Conservation (phyloP, 768 basidiomycete genomes). For the Termitomyces sp. region DNA sequence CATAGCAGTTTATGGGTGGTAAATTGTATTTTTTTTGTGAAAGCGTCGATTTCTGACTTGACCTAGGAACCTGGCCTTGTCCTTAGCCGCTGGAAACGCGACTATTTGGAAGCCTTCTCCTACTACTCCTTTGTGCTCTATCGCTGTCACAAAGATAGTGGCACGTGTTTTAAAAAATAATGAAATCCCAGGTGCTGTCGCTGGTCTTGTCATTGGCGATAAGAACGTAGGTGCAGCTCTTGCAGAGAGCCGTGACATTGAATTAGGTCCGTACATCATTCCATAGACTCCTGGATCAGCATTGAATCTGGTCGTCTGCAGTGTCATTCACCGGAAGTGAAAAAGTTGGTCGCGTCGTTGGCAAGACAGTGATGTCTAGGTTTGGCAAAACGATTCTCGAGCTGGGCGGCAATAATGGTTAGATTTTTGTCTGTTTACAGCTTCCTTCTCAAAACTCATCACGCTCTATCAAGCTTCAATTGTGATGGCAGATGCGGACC, state of each 20-base stretch:
- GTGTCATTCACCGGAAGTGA: conserved; percentile 98
- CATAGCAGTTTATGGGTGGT: conserved; percentile 91
- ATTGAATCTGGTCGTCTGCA: conserved; percentile 26
- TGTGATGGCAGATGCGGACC: conserved; percentile 91
- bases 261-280: conserved; percentile 55
- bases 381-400: conserved; percentile 92
- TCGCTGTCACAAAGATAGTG: conserved; percentile 87
- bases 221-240: conserved; percentile 78
- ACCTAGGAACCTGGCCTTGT: conserved; percentile 83
- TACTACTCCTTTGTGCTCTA: conserved; percentile 84
- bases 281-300: conserved; percentile 4
- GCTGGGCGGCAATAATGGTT: conserved; percentile 94
- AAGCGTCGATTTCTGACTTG: neutral
- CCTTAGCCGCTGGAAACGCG: conserved; percentile 87
- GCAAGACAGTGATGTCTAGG: conserved; percentile 78
- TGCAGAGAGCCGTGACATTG: conserved; percentile 69
- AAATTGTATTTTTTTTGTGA: conserved; percentile 17
- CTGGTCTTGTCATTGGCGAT: conserved; percentile 80
- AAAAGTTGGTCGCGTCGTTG: conserved; percentile 80
- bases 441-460: conserved; percentile 15
- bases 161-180: conserved; percentile 78
- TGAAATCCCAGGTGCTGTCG: conserved; percentile 79
- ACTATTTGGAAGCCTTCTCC: conserved; percentile 96
- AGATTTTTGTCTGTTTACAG: conserved; percentile 20
- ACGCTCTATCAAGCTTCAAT: conserved; percentile 63